A percentile compares a stretch with the other conserved stretches of the same genome.
These are phyloP conservation scores for Escovopsis sp. DNA, from an alignment of 2,329 filamentous ascomycete species.

Conservation along the genomic window DNA sequence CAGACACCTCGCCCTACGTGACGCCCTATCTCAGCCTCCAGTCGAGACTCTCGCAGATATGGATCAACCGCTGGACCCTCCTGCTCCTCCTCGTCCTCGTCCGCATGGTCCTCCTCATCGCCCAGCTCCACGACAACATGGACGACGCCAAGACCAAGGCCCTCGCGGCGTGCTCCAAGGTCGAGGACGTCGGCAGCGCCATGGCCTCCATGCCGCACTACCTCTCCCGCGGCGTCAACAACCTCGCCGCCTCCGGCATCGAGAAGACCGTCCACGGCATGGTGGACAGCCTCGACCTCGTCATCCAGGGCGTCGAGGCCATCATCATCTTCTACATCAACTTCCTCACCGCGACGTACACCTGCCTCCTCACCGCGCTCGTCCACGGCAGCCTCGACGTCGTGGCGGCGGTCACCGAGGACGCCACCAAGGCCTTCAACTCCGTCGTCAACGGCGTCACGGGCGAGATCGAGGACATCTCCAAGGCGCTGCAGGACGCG, in stretches of 20 bases:
- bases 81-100: slow-evolving; percentile 74
- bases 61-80: slow-evolving; percentile 96
- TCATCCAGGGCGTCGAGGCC: slow-evolving; percentile 69
- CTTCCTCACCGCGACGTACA: slow-evolving; percentile 76
- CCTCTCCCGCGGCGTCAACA: slow-evolving; percentile 76
- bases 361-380: slow-evolving; percentile 75
- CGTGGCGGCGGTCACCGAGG: slow-evolving; percentile 37
- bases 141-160: slow-evolving; percentile 65
- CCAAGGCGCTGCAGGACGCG: slow-evolving; percentile 30
- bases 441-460: slow-evolving; percentile 39
- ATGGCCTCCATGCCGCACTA: slow-evolving; percentile 99
- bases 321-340: slow-evolving; percentile 88
- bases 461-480: slow-evolving; percentile 40
- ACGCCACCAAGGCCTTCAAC: slow-evolving; percentile 34
- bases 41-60: slow-evolving; percentile 83
- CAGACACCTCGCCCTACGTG: slow-evolving; percentile 50
- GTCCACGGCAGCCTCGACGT: slow-evolving; percentile 65
- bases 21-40: slow-evolving; percentile 87
- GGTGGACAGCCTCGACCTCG: slow-evolving; percentile 62
- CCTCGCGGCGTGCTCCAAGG: slow-evolving; percentile 74
- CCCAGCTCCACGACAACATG: slow-evolving; percentile 58
- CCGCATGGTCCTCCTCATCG: slow-evolving; percentile 62
- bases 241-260: slow-evolving; percentile 64
- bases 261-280: slow-evolving; percentile 68
- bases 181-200: slow-evolving; percentile 82